A percentile compares a stretch with the other conserved stretches of the same genome.
Conservation (phyloP, 108 stramenopile genomes). For the Cyclotella cryptica region DNA sequence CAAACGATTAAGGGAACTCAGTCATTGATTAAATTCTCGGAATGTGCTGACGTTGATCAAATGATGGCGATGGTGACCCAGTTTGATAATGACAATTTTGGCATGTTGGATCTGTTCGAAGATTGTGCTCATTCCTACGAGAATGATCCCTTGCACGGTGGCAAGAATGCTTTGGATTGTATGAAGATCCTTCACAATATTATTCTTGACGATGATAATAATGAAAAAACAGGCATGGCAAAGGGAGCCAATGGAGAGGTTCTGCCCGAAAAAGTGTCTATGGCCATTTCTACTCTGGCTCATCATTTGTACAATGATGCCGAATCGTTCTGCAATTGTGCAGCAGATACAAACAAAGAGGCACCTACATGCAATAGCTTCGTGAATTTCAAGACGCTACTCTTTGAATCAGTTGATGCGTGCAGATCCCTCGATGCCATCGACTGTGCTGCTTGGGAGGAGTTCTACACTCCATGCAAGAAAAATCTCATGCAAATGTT, state of each 20-base stretch:
- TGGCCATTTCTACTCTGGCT: slow-evolving; percentile 75
- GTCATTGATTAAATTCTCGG: slow-evolving; percentile 68
- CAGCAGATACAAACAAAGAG: slow-evolving; percentile 56
- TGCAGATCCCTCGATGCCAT: slow-evolving; percentile 88
- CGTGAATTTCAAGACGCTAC: slow-evolving; percentile 80
- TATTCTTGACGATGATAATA: slow-evolving; percentile 55
- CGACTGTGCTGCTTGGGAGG: slow-evolving; percentile 90
- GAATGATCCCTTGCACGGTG: slow-evolving; percentile 66
- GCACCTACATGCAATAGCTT: slow-evolving; percentile 82
- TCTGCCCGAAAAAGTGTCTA: slow-evolving; percentile 51
- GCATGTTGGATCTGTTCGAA: slow-evolving; percentile 86
- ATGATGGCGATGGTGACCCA: slow-evolving; percentile 76
- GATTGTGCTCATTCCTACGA: slow-evolving; percentile 79
- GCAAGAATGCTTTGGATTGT: slow-evolving; percentile 81
- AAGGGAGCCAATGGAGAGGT: slow-evolving; percentile 49
- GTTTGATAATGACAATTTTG: slow-evolving; percentile 91
- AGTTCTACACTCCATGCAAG: slow-evolving; percentile 83
- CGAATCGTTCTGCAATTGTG: slow-evolving; percentile 85
- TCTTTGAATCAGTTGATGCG: slow-evolving; percentile 89
- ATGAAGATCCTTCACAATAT: slow-evolving; percentile 82
- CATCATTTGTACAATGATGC: slow-evolving; percentile 70
- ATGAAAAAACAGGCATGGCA: slow-evolving; percentile 1
- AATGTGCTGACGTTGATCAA: slow-evolving; percentile 74
- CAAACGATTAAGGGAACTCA: slow-evolving; percentile 68
- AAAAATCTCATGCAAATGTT: slow-evolving; percentile 67